Evolutionary conservation across 2,329 filamentous ascomycete genomes (phyloP), one percentile per base, ranked within the genome.

Genomic region (Lachnellula hyalina): DNA sequence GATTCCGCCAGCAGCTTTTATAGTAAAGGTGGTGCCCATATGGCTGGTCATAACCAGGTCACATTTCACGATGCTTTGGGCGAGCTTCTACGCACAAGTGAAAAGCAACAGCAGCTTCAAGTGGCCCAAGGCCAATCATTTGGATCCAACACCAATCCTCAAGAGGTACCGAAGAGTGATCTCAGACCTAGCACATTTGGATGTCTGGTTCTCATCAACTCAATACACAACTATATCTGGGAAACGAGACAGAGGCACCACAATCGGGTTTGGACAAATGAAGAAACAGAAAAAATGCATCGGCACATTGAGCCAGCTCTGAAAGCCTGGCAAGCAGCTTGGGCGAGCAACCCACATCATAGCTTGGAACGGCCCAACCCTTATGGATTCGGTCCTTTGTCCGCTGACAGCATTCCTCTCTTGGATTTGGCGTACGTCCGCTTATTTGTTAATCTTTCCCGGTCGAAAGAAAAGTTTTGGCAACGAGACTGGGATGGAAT

Each of bases 141-240:
- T 55, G 76, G 77, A 32, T 73, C 75, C n/a, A 70, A 69, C 36
- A 65, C 72, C 32, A 71, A 74, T 35, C 57, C 74, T 8, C 74
- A 76, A 44, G 80, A 85, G 8, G 66, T 79, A 1, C 73, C 80
- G 1, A 76, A 80, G 60, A 84, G 77, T 51, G 84, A 90, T 35
- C 76, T 94, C 47, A 84, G 82, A 61, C 90, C 91, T 0, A 96
- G 93, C 72, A 92, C 91, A 0, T 96, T 96, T 69, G 94, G 93
- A 8, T 96, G 91, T 68, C 77, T 96, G 32, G 81, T 96, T 5
- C 75, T 99, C 59, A 96, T 97, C 69, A 93, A 96, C 68, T 92
- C 94, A 3, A 77, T 97, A 23, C 94, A 97, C 73, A 96, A 96
- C 64, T 96, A 96, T 71, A 96, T 97, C 45, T 97, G 94, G 94